phyloP scores from a whole-genome alignment of 805 yeast genomes.

The Saccharomycopsis lassenensis region DNA sequence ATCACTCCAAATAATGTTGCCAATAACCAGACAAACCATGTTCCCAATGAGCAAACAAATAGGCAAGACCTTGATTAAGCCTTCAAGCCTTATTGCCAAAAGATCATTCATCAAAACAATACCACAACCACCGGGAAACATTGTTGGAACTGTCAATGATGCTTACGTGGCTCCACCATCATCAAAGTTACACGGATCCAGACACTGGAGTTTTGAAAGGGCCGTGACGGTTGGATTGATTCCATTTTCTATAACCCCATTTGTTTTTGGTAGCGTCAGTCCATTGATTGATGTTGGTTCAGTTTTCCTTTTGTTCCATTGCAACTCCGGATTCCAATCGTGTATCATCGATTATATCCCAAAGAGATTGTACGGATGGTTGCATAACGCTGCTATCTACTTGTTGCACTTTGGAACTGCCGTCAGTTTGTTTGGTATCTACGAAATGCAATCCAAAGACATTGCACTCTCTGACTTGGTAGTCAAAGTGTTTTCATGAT shows the following conservation, averaged over 20 bases:
- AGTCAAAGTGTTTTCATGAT: conserved; percentile 48
- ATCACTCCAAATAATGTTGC: too few species aligned
- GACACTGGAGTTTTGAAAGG: conserved; percentile 91
- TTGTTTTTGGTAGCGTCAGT: conserved; percentile 59
- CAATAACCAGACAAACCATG: too few species aligned
- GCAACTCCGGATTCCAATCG: conserved; percentile 77
- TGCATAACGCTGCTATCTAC: conserved; percentile 59
- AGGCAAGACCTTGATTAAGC: too few species aligned
- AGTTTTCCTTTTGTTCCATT: conserved; percentile 58
- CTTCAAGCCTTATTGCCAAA: conserved; percentile 13
- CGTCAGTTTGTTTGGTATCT: conserved; percentile 67
- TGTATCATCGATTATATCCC: conserved; percentile 94
- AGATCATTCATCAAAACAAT: conserved; percentile 40
- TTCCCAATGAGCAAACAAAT: too few species aligned
- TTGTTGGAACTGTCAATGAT: conserved; percentile 90
- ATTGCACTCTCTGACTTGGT: conserved; percentile 50
- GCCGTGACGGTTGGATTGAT: conserved; percentile 55
- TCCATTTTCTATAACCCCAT: conserved; percentile 69
- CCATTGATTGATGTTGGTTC: conserved; percentile 65
- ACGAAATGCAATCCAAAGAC: conserved; percentile 66
- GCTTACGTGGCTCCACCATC: conserved; percentile 61
- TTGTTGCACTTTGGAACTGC: conserved; percentile 64
- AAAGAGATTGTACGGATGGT: conserved; percentile 66
- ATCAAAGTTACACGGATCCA: conserved; percentile 63
- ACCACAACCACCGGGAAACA: conserved; percentile 82